These are phyloP conservation scores for Pythium guiyangense DNA, from an alignment of 352 stramenopile species.

Conservation along the genomic window DNA sequence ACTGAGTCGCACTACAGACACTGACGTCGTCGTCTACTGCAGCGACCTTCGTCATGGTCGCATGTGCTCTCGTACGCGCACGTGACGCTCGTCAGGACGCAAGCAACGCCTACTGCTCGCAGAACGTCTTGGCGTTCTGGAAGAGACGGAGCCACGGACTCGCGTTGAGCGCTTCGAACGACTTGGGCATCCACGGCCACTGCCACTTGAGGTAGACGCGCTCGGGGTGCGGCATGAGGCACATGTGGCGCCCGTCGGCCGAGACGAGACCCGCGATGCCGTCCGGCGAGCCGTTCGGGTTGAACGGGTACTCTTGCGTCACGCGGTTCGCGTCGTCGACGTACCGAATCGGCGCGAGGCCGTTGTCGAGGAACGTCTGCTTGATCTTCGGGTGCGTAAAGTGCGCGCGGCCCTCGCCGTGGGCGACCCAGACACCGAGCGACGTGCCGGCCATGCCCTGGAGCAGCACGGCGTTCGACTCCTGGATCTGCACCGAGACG, in stretches of 20 bases:
- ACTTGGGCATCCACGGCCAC: slow-evolving; percentile 93
- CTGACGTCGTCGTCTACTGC: no score
- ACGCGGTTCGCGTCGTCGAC: slow-evolving; percentile 94
- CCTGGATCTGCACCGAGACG: slow-evolving; percentile 93
- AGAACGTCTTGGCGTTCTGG: slow-evolving; percentile 97
- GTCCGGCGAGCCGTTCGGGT: slow-evolving; percentile 97
- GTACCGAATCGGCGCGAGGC: slow-evolving; percentile 95
- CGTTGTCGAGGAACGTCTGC: slow-evolving; percentile 85
- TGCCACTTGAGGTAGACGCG: slow-evolving; percentile 97
- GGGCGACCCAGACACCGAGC: slow-evolving; percentile 97
- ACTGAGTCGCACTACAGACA: no score
- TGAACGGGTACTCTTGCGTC: slow-evolving; percentile 98
- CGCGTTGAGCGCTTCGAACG: slow-evolving; percentile 73
- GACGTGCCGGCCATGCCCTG: slow-evolving; percentile 96
- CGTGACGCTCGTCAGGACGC: no score
- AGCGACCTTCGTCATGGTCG: no score
- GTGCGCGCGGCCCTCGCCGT: slow-evolving; percentile 90
- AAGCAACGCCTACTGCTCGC: slow-evolving; percentile 57
- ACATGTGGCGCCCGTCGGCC: slow-evolving; percentile 96
- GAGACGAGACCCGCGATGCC: slow-evolving; percentile 97
- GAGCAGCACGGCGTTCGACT: slow-evolving; percentile 96
- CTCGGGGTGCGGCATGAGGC: slow-evolving; percentile 99
- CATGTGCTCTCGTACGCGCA: no score
- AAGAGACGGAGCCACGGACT: slow-evolving; percentile 98
- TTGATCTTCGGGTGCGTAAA: slow-evolving; percentile 93